These are phyloP conservation scores for Phytopythium sindhum DNA, from an alignment of 352 stramenopile species.

Conservation along the genomic window DNA sequence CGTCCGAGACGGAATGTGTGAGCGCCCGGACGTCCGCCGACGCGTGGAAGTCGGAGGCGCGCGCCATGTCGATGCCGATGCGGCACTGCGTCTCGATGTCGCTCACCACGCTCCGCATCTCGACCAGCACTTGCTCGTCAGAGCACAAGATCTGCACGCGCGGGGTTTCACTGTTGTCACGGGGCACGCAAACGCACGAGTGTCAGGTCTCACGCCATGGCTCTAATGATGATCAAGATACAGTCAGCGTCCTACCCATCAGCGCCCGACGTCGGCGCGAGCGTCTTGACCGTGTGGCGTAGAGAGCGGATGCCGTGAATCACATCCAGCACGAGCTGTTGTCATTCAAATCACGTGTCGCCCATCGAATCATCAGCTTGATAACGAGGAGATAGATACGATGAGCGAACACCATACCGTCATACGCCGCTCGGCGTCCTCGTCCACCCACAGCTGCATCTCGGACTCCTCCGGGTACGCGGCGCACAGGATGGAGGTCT, in stretches of 20 bases:
- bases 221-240: no score
- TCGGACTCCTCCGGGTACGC: conserved; percentile 85
- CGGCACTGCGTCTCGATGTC: conserved; percentile 50
- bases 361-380: not conserved
- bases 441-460: conserved; percentile 75
- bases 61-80: conserved; percentile 23
- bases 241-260: conserved; percentile 16
- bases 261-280: conserved; percentile 40
- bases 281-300: conserved; percentile 67
- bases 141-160: conserved; percentile 30
- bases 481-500: conserved; percentile 64
- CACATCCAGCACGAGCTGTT: conserved; percentile 77
- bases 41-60: not conserved
- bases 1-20: conserved; percentile 53
- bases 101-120: conserved; percentile 31
- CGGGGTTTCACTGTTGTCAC: not conserved
- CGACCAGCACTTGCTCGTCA: conserved; percentile 20
- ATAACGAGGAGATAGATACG: not conserved
- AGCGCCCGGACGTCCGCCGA: conserved; percentile 25
- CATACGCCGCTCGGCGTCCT: conserved; percentile 87
- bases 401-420: conserved; percentile 28
- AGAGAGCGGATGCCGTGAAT: conserved; percentile 94
- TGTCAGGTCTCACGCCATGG: not conserved
- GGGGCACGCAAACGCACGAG: not conserved
- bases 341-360: not conserved